Evolutionary conservation across 2,329 filamentous ascomycete genomes (phyloP).

Genomic region (Curvularia lunata): DNA sequence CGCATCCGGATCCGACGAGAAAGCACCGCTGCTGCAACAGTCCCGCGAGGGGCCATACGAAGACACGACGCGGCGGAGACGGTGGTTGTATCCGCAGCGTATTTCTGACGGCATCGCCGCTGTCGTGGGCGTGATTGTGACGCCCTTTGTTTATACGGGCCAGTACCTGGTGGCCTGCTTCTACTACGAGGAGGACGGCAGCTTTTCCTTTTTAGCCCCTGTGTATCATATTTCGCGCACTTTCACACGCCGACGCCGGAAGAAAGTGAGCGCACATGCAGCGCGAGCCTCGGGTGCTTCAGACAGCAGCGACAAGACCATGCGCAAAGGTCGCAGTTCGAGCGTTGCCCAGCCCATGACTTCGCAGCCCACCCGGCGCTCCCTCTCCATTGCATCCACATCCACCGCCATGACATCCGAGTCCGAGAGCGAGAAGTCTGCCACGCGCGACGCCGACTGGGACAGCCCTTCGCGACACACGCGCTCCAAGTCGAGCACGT

Average conservation of each 20-base stretch:
- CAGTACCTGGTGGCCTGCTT: slow-evolving; percentile 84
- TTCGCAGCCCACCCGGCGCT: slow-evolving; percentile 46
- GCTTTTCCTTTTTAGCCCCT: slow-evolving; percentile 78
- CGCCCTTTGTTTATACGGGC: slow-evolving; percentile 78
- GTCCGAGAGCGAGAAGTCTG: slow-evolving; percentile 66
- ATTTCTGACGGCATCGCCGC: slow-evolving; percentile 75
- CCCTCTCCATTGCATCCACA: slow-evolving; percentile 55
- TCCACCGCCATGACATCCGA: slow-evolving; percentile 71
- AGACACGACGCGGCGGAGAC: slow-evolving; percentile 46
- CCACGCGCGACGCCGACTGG: slow-evolving; percentile 35
- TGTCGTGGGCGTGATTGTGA: slow-evolving; percentile 78
- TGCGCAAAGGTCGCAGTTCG: slow-evolving; percentile 39
- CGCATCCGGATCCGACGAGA: slow-evolving; percentile 63
- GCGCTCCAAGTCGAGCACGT: slow-evolving; percentile 65
- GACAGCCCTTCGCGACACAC: slow-evolving; percentile 60
- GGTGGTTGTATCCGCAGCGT: slow-evolving; percentile 67
- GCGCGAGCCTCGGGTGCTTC: slow-evolving; percentile 35
- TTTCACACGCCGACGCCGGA: slow-evolving; percentile 49
- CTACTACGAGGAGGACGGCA: slow-evolving; percentile 80
- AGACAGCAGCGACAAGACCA: slow-evolving; percentile 39
- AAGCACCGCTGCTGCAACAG: slow-evolving; percentile 67
- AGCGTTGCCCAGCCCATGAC: slow-evolving; percentile 31
- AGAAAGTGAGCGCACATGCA: slow-evolving; percentile 38
- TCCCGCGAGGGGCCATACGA: slow-evolving; percentile 34
- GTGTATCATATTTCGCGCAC: slow-evolving; percentile 67